phyloP scores from a whole-genome alignment of 768 basidiomycete genomes.

The Xerocomus potaroensis region DNA sequence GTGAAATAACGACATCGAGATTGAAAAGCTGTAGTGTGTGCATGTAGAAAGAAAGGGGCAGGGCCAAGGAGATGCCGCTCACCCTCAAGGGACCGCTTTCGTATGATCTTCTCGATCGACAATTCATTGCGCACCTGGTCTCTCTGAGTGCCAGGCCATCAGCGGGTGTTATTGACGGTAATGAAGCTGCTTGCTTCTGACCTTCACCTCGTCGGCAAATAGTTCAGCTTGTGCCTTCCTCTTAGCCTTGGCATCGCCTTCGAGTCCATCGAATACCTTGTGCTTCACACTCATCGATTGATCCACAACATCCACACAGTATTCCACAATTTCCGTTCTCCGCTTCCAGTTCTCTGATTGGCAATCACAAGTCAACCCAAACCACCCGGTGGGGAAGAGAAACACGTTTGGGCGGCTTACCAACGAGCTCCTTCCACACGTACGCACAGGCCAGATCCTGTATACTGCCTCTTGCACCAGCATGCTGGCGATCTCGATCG shows the following conservation, averaged over 20 bases:
- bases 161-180: conserved; percentile 28
- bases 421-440: conserved; percentile 75
- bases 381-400: conserved; percentile 9
- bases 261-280: conserved; percentile 38
- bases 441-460: conserved; percentile 74
- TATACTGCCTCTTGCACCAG: conserved; percentile 43
- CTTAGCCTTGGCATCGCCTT: conserved; percentile 42
- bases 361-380: conserved; percentile 20
- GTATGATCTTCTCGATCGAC: conserved; percentile 66
- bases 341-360: conserved; percentile 67
- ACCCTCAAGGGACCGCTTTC: conserved; percentile 70
- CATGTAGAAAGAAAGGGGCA: conserved; percentile 17
- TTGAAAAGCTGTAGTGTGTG: conserved; percentile 55
- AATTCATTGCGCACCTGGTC: conserved; percentile 75
- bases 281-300: conserved; percentile 56
- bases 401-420: conserved; percentile 40
- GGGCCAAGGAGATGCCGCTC: conserved; percentile 25
- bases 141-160: conserved; percentile 40
- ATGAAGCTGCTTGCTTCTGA: conserved; percentile 33
- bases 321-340: conserved; percentile 67
- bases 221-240: conserved; percentile 52
- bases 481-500: conserved; percentile 58
- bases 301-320: conserved; percentile 71
- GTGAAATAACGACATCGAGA: conserved; percentile 77
- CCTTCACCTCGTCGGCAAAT: conserved; percentile 71